Evolutionary conservation across 2,329 filamentous ascomycete species (phyloP), one percentile per base, ranked within the genome.

Genomic region (Clonostachys rosea): DNA sequence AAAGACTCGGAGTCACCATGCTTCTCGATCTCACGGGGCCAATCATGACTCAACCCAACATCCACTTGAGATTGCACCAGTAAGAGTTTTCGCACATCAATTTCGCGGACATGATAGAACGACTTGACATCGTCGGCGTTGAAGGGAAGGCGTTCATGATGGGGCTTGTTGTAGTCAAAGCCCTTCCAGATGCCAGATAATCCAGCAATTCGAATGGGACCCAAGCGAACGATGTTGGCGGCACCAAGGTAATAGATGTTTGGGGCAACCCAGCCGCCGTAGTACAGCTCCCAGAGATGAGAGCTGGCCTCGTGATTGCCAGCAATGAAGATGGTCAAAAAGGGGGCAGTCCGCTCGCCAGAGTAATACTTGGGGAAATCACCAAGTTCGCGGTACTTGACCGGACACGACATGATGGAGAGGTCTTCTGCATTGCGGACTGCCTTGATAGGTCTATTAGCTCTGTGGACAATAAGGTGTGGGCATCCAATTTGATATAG

Each of bases 191-290:
- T 99, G 6, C 94, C 94, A 46, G 89, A 94, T 63, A 97, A 74
- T 6, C 87, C 92, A 35, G 90, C 89, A 51, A 99, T 95, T 18
- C 94, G 84, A 43, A 99, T 70, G 2, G 89, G 86, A 0, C 92
- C 92, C 34, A 95, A 74, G 16, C 86, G 84, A 39, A 99, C 64
- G 9, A 99, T 85, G 61, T 95, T 96, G 50, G 94, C 90, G 34
- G 91, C 89, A 43, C 94, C 94, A 64, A 97, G 78, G 68, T 96
- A 99, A 74, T 96, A 99, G 53, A 99, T 97, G 56, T 94, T 95
- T 9, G 90, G 91, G 8, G 92, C 92, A 6, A 90, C 94, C 94
- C 94, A 99, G 44, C 94, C 94, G 45, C 94, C 94, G 62, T 97
- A 95, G 70, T 89, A 95, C 1, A 99, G 79, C 68, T 99, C 94